Conservation (phyloP, 2,329 filamentous ascomycete genomes). For the Colletotrichum sp. region DNA sequence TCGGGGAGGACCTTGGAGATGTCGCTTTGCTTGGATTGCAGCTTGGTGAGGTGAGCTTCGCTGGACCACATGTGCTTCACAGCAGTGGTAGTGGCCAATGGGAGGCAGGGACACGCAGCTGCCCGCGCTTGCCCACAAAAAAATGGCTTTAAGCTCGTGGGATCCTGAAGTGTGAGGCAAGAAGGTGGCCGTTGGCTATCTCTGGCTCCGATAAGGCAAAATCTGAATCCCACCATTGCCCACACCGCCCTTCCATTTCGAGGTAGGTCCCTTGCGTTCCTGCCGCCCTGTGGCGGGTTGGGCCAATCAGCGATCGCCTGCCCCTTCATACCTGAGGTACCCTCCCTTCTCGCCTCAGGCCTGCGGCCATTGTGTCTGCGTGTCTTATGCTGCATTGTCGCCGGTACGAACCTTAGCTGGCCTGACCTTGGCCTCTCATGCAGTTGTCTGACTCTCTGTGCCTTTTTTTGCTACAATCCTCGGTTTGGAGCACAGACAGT, state of each 20-base stretch:
- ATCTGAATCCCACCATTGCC: background rate
- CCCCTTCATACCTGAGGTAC: background rate
- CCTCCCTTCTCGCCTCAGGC: background rate
- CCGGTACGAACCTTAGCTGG: background rate
- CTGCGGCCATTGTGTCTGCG: background rate
- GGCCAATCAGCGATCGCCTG: background rate
- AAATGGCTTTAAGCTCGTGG: background rate
- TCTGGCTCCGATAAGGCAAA: background rate
- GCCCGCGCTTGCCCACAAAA: background rate
- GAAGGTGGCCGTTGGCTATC: background rate
- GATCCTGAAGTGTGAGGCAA: background rate
- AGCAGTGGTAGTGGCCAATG: background rate
- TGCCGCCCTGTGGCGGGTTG: background rate
- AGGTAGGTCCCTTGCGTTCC: conserved; percentile 18
- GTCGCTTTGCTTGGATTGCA: background rate
- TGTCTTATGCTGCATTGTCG: background rate
- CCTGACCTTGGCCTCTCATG: background rate
- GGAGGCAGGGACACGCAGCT: background rate
- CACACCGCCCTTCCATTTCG: conserved; percentile 20
- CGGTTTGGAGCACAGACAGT: background rate
- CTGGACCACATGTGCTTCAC: background rate
- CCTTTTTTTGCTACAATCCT: background rate
- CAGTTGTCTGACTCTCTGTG: background rate
- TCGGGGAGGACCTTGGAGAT: background rate
- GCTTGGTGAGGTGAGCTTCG: background rate